Evolutionary conservation across 1,284 basidiomycete genomes (phyloP), one percentile per base, ranked within the genome.

Genomic region (Jaminaea rosea): DNA sequence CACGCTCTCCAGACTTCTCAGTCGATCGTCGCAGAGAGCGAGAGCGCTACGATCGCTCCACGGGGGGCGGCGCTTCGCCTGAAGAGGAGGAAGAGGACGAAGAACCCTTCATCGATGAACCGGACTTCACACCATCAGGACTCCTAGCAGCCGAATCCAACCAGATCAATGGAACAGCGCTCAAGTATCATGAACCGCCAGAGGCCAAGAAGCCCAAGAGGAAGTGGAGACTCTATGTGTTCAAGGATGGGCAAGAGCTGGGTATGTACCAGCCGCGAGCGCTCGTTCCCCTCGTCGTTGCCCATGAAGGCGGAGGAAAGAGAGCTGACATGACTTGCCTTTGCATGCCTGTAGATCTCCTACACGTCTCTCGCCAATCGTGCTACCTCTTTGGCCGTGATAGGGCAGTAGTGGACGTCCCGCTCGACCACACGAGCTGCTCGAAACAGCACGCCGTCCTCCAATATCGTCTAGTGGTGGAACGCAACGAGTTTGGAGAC

Each of bases 141-240:
- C 79, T 94, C 10, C 81, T 99, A 21, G 94, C 93, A 0, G 92
- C 91, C 4, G 94, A 66, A 31, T 63, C 59, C 39, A 73, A 73
- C 50, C 89, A 70, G 64, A 85, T 86, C 9, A 83, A 82, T 49
- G 89, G 84, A 51, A 88, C 92, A 1, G 83, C 93, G 34, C 78
- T 99, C 56, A 99, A 98, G 75, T 99, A 99, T 73, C 93, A 97
- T 65, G 94, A 99, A 75, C 94, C 94, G 10, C 90, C 93, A 1
- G 94, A 99, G 78, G 94, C 94, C 23, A 79, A 92, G 59, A 94
- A 92, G 70, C 93, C 94, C 3, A 77, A 80, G 2, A 76, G 86
- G 32, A 86, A 86, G 21, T 98, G 94, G 94, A 80, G 94, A 67
- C 69, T 98, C 57, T 99, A 97, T 73, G 91, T 96, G 34, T 99